Evolutionary conservation across 2,329 filamentous ascomycete species (phyloP).

Genomic region (Arthroderma sp.): DNA sequence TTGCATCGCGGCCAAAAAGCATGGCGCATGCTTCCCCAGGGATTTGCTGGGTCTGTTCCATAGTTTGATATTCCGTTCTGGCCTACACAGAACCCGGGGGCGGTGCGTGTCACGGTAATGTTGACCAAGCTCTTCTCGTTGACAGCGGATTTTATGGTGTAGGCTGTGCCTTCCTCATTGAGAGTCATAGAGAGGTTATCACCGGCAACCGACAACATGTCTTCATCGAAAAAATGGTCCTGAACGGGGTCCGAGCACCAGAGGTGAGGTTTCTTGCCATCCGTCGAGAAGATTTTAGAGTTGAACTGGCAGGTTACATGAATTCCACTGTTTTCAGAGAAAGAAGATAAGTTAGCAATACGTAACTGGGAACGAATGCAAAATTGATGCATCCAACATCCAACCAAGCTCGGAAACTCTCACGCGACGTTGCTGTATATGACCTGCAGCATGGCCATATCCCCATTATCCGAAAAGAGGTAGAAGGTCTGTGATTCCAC

Average conservation of each 20-base stretch:
- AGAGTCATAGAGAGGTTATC: conserved; percentile 75
- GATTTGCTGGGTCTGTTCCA: conserved; percentile 70
- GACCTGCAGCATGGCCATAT: conserved; percentile 68
- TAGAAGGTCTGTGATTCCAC: conserved; percentile 97
- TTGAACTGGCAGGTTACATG: conserved; percentile 89
- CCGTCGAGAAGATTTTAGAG: conserved; percentile 75
- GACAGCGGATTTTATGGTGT: conserved; percentile 79
- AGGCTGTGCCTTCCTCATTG: conserved; percentile 67
- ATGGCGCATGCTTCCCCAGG: conserved; percentile 88
- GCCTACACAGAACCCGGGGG: conserved; percentile 75
- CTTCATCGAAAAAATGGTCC: conserved; percentile 72
- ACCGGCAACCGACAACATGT: conserved; percentile 72
- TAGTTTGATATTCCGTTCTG: conserved; percentile 72
- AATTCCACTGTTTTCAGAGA: conserved; percentile 51
- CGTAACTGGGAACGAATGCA: neutral
- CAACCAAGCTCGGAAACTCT: conserved; percentile 20
- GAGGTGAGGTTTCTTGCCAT: conserved; percentile 56
- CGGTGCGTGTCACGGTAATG: conserved; percentile 59
- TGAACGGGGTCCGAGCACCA: conserved; percentile 73
- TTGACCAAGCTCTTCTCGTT: conserved; percentile 75
- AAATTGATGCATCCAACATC: conserved; percentile 3
- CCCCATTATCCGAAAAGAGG: conserved; percentile 64
- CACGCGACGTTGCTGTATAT: conserved; percentile 98
- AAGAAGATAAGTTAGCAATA: conserved; percentile 6
- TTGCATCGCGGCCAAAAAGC: conserved; percentile 84